Base-by-base conservation (phyloP, 176 grass and related monocot species). In the Eleusine indica region DNA sequence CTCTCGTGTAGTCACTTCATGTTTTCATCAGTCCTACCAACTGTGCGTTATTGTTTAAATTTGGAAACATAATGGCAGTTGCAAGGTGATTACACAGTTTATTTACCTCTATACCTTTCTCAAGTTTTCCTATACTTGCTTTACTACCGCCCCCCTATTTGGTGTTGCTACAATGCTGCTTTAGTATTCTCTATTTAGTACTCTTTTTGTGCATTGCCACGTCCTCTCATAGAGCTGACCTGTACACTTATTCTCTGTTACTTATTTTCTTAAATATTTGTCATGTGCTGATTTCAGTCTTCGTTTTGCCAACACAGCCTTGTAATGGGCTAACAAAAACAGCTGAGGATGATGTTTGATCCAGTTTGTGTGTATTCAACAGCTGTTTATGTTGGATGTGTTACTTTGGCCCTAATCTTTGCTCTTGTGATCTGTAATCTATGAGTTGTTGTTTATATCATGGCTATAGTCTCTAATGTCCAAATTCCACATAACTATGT, bases 301-400 rank as follows among this genome's bases (percentile, higher is more conserved):
- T 90, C 78, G 42, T 87, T 67, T 67, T 91, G 91, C 81, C 93
- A 98, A 89, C 87, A 95, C 96, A 92, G 86, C 87, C 64, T 95
- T 98, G 70, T 98, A 84, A 87, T 95, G 68, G 96, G 91, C n/a
- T 85, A 85, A 57, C 67, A 61, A 71, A 84, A 89, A 86, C 91
- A 95, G 58, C 40, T 93, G 38, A 90, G 85, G 77, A 90, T 99
- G 96, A 96, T 99, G 96, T 83, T 99, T 92, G 91, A 94, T 82
- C 87, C 84, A 79, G 92, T 95, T 80, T 84, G 88, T 67, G 37
- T 94, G n/a, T 86, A 88, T 82, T 88, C 89, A 70, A 93, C 89
- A 71, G 87, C 85, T 62, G 85, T 99, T 78, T 99, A 96, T 67
- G 61, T 78, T 75, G 91, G 93, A 82, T 92, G 80, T 91, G 96